A percentile compares a stretch with the other conserved stretches of the same genome.
These are phyloP conservation scores for Amesomyces nigricolor DNA, from an alignment of 2,329 filamentous ascomycete species.

Conservation along the genomic window DNA sequence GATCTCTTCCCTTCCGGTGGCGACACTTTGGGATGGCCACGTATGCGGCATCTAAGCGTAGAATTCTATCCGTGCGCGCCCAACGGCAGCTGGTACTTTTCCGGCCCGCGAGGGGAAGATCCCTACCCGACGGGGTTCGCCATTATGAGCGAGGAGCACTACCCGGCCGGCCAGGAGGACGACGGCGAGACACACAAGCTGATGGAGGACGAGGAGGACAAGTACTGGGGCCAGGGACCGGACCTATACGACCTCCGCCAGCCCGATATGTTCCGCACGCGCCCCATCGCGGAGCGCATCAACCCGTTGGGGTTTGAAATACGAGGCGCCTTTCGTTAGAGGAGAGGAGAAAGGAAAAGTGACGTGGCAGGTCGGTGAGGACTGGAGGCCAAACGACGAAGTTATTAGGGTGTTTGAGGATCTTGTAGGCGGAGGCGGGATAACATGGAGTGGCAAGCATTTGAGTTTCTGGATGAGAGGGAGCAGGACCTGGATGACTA, in stretches of 20 bases:
- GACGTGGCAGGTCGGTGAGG: conserved; percentile 9
- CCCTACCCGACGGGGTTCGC: conserved; percentile 6
- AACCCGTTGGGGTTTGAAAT: conserved; percentile 13
- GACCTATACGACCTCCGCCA: conserved; percentile 1
- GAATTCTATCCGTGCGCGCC: conserved; percentile 17
- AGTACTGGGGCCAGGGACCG: neutral
- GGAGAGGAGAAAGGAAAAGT: conserved; percentile 9
- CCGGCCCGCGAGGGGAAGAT: conserved; percentile 14
- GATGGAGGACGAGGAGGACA: neutral
- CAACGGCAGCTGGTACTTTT: conserved; percentile 18
- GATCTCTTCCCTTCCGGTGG: conserved; percentile 10
- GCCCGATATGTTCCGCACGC: conserved; percentile 13
- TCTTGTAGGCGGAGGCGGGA: conserved; percentile 4
- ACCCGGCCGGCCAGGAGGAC: conserved; percentile 12
- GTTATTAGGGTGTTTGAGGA: conserved; percentile 8
- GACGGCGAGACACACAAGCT: conserved; percentile 9
- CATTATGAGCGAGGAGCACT: conserved; percentile 15
- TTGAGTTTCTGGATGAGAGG: conserved; percentile 7
- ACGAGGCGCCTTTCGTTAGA: conserved; percentile 4
- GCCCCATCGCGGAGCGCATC: conserved; percentile 13
- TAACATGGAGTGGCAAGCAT: conserved; percentile 14
- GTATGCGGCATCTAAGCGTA: conserved; percentile 12
- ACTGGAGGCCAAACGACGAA: conserved; percentile 5
- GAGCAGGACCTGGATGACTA: neutral
- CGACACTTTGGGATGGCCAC: conserved; percentile 3